These are phyloP conservation scores for Plantago elongata DNA, from an alignment of 257 asterid genomes.

Conservation along the genomic window DNA sequence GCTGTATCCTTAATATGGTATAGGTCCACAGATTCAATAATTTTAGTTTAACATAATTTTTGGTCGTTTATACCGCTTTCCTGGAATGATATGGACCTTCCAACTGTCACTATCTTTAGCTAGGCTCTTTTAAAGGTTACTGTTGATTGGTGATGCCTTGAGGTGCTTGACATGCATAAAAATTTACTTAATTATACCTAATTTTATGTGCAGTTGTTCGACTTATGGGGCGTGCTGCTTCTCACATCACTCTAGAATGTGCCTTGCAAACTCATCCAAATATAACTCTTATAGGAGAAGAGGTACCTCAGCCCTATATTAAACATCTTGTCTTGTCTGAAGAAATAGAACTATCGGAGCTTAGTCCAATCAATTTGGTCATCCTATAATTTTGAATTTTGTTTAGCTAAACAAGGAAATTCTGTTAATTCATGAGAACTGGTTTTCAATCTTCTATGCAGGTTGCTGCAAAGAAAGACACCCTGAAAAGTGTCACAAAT, in stretches of 20 bases:
- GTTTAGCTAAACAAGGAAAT: not conserved
- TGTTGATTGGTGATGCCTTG: constrained; percentile 3
- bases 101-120: too few species aligned
- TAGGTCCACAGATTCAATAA: too few species aligned
- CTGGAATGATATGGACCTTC: too few species aligned
- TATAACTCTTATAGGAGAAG: constrained; percentile 93
- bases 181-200: constrained; percentile 10
- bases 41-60: too few species aligned
- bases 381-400: not conserved
- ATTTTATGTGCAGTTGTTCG: constrained; percentile 64
- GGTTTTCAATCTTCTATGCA: constrained; percentile 22
- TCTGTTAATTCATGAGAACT: too few species aligned
- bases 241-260: constrained; percentile 97
- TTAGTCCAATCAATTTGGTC: not conserved
- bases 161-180: not conserved
- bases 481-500: constrained; percentile 82
- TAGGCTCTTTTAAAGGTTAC: too few species aligned
- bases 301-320: constrained; percentile 40
- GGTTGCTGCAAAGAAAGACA: constrained; percentile 89
- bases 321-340: too few species aligned
- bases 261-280: constrained; percentile 98
- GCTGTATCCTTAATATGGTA: too few species aligned
- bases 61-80: too few species aligned
- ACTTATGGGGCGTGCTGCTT: constrained; percentile 99
- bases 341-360: not conserved